A percentile compares a stretch with the other conserved stretches of the same genome.
Evolutionary conservation across 495 filamentous ascomycete genomes (phyloP).

Genomic region (Daldinia caldariorum): DNA sequence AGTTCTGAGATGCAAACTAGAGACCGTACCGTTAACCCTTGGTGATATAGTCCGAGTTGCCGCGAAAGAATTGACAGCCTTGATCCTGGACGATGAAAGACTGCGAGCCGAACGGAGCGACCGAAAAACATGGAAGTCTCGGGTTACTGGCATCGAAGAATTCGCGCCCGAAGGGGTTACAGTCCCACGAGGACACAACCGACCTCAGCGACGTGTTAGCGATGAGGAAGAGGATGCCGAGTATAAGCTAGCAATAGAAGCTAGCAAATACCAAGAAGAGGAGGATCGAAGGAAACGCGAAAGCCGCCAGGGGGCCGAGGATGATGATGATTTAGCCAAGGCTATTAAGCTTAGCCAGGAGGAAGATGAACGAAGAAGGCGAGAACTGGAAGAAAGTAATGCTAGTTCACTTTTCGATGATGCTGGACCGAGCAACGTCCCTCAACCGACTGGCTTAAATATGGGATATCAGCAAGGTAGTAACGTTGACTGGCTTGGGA

Average conservation of each 20-base stretch:
- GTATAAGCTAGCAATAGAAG: constrained; percentile 92
- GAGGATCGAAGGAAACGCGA: constrained; percentile 85
- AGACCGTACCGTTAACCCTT: constrained; percentile 13
- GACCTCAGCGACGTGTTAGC: constrained; percentile 55
- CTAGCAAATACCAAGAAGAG: constrained; percentile 94
- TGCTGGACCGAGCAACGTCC: constrained; percentile 66
- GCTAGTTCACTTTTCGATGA: constrained; percentile 89
- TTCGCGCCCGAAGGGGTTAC: constrained; percentile 58
- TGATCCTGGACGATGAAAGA: constrained; percentile 94
- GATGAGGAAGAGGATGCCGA: constrained; percentile 90
- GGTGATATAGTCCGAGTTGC: constrained; percentile 82
- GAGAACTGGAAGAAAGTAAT: constrained; percentile 91
- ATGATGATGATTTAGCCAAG: constrained; percentile 90
- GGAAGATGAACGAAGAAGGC: constrained; percentile 85
- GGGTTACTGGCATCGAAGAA: constrained; percentile 93
- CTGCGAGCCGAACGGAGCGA: constrained; percentile 90
- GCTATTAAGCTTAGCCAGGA: constrained; percentile 97
- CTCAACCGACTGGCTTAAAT: constrained; percentile 88
- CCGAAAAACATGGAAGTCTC: constrained; percentile 94
- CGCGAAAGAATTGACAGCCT: constrained; percentile 93
- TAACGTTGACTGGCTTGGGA: constrained; percentile 96
- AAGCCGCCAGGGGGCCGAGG: constrained; percentile 69
- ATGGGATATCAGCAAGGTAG: constrained; percentile 96
- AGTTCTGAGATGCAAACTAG: neutral
- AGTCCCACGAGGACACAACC: constrained; percentile 49